phyloP scores from a whole-genome alignment of 1,284 basidiomycete genomes.

The Cyathus olla region DNA sequence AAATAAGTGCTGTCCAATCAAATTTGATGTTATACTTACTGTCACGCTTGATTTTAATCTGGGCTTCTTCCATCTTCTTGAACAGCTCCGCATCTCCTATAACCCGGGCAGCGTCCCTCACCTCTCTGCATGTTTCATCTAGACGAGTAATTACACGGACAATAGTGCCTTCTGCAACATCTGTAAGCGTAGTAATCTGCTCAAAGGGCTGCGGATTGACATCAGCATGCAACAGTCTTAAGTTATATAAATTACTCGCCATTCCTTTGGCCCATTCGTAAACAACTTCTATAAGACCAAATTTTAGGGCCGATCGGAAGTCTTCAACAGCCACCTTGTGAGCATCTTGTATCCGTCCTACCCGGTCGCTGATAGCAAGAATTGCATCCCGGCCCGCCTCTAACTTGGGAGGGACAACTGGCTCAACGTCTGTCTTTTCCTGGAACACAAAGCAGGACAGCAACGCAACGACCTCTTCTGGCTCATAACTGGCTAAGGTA shows the following conservation, averaged over 20 bases:
- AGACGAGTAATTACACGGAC: conserved; percentile 96
- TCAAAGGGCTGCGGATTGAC: conserved; percentile 83
- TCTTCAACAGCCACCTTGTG: conserved; percentile 87
- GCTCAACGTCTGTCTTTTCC: conserved; percentile 94
- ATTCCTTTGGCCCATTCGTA: conserved; percentile 99
- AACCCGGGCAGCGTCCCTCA: conserved; percentile 96
- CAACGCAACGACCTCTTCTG: conserved; percentile 97
- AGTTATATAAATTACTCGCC: conserved; percentile 59
- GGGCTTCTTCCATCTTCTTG: conserved; percentile 98
- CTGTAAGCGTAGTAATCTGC: conserved; percentile 93
- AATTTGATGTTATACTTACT: conserved; percentile 64
- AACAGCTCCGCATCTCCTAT: conserved; percentile 97
- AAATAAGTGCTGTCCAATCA: not conserved
- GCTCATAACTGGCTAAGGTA: conserved; percentile 88
- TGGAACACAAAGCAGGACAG: conserved; percentile 98
- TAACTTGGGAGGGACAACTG: conserved; percentile 82
- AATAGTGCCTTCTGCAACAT: conserved; percentile 97
- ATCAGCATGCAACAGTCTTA: not conserved
- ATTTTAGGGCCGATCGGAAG: conserved; percentile 82
- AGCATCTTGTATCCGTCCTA: conserved; percentile 83
- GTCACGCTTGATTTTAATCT: conserved; percentile 93
- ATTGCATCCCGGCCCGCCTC: conserved; percentile 87
- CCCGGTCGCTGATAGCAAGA: conserved; percentile 84
- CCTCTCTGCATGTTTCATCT: conserved; percentile 98
- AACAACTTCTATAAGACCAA: conserved; percentile 94